Conservation (phyloP, 805 yeast genomes). For the Zygosaccharomyces rouxii region DNA sequence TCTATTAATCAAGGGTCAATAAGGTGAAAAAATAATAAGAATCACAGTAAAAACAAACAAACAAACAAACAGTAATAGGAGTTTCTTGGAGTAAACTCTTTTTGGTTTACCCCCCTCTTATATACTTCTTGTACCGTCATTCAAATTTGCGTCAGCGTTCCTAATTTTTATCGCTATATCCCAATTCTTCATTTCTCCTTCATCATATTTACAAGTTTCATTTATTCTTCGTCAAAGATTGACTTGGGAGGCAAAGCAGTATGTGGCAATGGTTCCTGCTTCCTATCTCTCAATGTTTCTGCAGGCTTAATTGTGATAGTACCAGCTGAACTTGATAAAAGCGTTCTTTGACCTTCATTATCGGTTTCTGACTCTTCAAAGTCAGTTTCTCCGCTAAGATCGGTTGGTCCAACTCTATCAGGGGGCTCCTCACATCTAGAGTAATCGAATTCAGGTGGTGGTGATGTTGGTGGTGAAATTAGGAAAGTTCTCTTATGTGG, state of each 20-base stretch:
- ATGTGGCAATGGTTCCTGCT: conserved; percentile 18
- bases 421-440: conserved; percentile 39
- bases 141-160: too few relatives aligned
- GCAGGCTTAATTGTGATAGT: conserved; percentile 24
- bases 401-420: not conserved
- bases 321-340: conserved; percentile 19
- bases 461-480: conserved; percentile 42
- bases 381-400: not conserved
- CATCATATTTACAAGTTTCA: conserved; percentile 1
- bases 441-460: conserved; percentile 41
- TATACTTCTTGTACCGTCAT: too few relatives aligned
- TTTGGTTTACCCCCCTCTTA: too few relatives aligned
- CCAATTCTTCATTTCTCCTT: not conserved
- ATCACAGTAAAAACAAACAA: too few relatives aligned
- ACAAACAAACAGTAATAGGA: too few relatives aligned
- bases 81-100: too few relatives aligned
- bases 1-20: too few relatives aligned
- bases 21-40: too few relatives aligned
- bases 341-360: conserved; percentile 11
- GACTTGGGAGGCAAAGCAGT: conserved; percentile 40
- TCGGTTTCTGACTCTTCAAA: not conserved
- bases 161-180: not conserved
- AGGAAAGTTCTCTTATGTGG: conserved; percentile 34
- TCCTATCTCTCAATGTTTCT: not conserved
- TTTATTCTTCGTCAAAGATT: conserved; percentile 35